These are phyloP conservation scores for Domatiomyces catenatus DNA, from an alignment of 2,329 filamentous ascomycete species.

Conservation along the genomic window DNA sequence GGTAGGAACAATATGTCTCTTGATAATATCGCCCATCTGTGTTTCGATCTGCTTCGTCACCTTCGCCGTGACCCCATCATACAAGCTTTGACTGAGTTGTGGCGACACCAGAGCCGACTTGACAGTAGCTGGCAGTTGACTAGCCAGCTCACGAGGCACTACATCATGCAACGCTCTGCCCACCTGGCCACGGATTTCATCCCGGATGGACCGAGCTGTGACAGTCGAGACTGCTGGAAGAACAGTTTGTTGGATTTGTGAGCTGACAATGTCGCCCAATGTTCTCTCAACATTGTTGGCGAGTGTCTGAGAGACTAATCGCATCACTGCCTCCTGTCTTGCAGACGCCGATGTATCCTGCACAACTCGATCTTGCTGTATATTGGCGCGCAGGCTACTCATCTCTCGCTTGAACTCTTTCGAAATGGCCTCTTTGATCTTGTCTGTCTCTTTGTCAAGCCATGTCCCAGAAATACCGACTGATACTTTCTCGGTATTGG, in stretches of 20 bases:
- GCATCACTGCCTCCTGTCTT: constrained; percentile 55
- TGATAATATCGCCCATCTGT: constrained; percentile 47
- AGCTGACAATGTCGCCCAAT: constrained; percentile 58
- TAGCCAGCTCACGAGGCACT: constrained; percentile 59
- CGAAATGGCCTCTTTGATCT: constrained; percentile 28
- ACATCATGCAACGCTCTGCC: constrained; percentile 49
- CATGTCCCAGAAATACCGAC: constrained; percentile 38
- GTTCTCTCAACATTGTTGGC: constrained; percentile 61
- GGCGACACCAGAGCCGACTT: constrained; percentile 55
- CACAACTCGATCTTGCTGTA: constrained; percentile 54
- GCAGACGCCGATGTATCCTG: constrained; percentile 47
- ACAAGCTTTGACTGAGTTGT: constrained; percentile 55
- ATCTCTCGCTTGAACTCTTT: constrained; percentile 39
- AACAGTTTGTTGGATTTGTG: constrained; percentile 59
- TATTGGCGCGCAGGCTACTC: constrained; percentile 41
- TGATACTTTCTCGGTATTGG: constrained; percentile 18
- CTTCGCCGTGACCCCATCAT: constrained; percentile 54
- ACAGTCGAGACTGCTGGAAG: constrained; percentile 58
- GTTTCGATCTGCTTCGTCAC: constrained; percentile 55
- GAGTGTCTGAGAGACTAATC: constrained; percentile 51
- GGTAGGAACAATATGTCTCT: constrained; percentile 49
- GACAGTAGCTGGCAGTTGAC: constrained; percentile 51
- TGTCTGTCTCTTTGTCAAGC: constrained; percentile 46
- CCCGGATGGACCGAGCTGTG: constrained; percentile 52
- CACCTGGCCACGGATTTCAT: constrained; percentile 55